Base-by-base conservation (phyloP, 495 filamentous ascomycete genomes). In the Bathelium albidoporum region DNA sequence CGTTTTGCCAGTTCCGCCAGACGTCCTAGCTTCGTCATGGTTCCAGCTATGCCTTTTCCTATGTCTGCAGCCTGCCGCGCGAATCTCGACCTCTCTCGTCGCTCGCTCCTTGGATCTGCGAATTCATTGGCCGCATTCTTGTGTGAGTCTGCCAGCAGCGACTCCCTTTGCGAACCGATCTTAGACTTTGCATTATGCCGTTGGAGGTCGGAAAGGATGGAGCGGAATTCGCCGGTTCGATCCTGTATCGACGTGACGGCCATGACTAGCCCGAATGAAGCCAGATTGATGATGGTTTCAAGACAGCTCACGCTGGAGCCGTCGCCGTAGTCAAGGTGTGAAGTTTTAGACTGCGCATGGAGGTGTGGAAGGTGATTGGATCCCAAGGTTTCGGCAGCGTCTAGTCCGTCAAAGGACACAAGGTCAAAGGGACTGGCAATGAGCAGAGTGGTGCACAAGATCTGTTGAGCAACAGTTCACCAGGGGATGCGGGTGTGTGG, bases 11-110 rank as follows among this genome's bases (percentile, higher is more conserved):
- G 77, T 73, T 96, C 89, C 58, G 94, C 91, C 66, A 98, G 77
- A 70, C 93, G 87, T 73, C 96, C 88, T 68, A 98, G 76, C 75
- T 97, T 98, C 29, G 87, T 90, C 83, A 95, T 97, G 1, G 95
- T 97, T 41, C 80, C 89, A 34, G 88, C 87, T 61, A 98, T 97
- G 22, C 89, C 90, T 68, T 89, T 82, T 55, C 70, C 95, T 62
- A 97, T 96, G 67, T 94, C 88, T 22, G 89, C 89, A 24, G 94
- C 94, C 64, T 85, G 83, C 66, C 90, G 83, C 59, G 95, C 93
- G 74, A 98, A 97, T 71, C 97, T 94, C 53, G 85, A 87, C 65
- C 87, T 79, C 58, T 78, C 69, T 59, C 49, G 49, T 16, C 49
- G 49, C 24, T 55, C 49, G 24, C 49, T 24, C 16, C 29, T 55